Conservation (phyloP, 176 grass and related monocot genomes). For the Oryza glumipatula region DNA sequence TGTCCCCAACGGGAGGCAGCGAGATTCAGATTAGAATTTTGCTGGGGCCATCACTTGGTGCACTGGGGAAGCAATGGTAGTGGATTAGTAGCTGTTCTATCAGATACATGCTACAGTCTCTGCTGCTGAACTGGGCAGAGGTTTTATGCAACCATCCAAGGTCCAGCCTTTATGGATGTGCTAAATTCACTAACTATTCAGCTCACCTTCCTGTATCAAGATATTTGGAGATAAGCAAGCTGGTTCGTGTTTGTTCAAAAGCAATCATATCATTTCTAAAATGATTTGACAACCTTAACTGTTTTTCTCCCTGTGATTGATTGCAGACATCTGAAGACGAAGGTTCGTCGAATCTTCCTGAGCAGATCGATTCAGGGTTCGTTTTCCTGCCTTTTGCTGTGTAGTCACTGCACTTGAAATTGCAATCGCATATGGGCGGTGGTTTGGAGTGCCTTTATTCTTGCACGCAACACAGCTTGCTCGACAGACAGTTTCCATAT, state of each 20-base stretch:
- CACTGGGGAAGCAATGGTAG: neutral
- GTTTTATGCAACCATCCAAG: conserved; percentile 13
- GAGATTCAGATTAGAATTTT: conserved; percentile 46
- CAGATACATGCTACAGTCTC: conserved; percentile 20
- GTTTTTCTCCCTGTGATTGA: neutral
- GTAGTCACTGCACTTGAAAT: conserved; percentile 15
- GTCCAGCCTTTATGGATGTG: conserved; percentile 20
- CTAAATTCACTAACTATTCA: neutral
- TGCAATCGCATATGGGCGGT: conserved; percentile 30
- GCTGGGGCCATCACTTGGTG: conserved; percentile 26
- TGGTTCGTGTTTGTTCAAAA: neutral
- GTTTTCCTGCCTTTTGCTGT: conserved; percentile 23
- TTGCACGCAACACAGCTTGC: neutral
- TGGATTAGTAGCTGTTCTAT: conserved; percentile 17
- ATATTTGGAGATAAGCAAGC: conserved; percentile 1
- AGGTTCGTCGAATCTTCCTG: neutral
- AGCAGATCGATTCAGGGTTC: conserved; percentile 19
- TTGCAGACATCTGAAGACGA: conserved; percentile 1
- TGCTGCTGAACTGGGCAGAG: conserved; percentile 21
- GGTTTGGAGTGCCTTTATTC: neutral
- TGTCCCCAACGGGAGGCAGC: conserved; percentile 29
- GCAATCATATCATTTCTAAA: conserved; percentile 14
- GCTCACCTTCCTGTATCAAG: neutral
- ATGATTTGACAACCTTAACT: neutral
- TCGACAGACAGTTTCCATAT: neutral